These are phyloP conservation scores for Agrocybe chaxingu DNA, from an alignment of 768 basidiomycete genomes.

Conservation along the genomic window DNA sequence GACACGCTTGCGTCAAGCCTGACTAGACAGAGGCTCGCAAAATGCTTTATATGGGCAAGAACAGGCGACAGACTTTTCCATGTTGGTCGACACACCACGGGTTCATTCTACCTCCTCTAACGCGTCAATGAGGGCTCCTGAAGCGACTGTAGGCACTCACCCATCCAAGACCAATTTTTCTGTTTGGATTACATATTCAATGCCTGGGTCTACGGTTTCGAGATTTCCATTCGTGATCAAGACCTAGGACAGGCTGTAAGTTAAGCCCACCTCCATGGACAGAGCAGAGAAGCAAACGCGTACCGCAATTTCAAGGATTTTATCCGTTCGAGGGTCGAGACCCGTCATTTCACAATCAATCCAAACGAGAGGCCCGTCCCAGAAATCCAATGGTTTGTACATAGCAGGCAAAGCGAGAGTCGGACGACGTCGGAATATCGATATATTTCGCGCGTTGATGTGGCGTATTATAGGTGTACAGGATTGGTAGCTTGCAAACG, in stretches of 20 bases:
- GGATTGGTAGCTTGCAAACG: no score
- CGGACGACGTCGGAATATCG: no score
- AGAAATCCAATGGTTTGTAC: slow-evolving; percentile 27
- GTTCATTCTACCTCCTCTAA: slow-evolving; percentile 59
- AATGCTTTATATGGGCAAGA: background rate
- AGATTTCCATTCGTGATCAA: slow-evolving; percentile 87
- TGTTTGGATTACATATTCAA: slow-evolving; percentile 72
- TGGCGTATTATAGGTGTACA: no score
- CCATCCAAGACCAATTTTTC: slow-evolving; percentile 66
- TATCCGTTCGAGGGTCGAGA: slow-evolving; percentile 61
- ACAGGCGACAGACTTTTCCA: slow-evolving; percentile 47
- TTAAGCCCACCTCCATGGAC: background rate
- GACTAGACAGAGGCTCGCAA: slow-evolving; percentile 42
- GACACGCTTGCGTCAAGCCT: slow-evolving; percentile 78
- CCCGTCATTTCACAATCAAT: slow-evolving; percentile 91
- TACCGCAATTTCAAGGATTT: slow-evolving; percentile 79
- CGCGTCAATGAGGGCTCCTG: background rate
- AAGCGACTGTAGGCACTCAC: slow-evolving; percentile 36
- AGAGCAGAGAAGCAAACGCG: slow-evolving; percentile 11
- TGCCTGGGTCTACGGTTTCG: slow-evolving; percentile 74
- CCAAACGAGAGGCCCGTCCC: slow-evolving; percentile 75
- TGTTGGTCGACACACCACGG: slow-evolving; percentile 88
- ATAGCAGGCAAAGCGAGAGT: no score
- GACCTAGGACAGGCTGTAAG: slow-evolving; percentile 41
- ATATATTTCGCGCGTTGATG: no score